A percentile compares a stretch with the other conserved stretches of the same genome.
These are phyloP conservation scores for Colletotrichum acutatum DNA, from an alignment of 2,329 filamentous ascomycete genomes.

Conservation along the genomic window DNA sequence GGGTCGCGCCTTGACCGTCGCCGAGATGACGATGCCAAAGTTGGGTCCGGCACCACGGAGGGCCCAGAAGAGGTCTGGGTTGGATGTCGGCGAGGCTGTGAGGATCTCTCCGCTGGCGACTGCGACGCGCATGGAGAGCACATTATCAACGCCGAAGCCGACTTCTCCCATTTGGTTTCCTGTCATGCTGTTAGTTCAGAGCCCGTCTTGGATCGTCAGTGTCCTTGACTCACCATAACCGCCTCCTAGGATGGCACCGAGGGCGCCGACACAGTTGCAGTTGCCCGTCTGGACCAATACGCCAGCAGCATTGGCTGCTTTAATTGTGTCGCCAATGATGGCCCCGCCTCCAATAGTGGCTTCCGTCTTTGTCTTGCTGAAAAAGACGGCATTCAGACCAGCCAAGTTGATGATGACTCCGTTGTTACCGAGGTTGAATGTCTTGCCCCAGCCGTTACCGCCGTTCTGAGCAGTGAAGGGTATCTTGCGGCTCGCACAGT, in stretches of 20 bases:
- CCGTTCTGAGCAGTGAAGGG: constrained; percentile 34
- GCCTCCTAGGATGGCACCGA: constrained; percentile 37
- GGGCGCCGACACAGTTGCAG: constrained; percentile 42
- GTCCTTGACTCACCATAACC: constrained; percentile 21
- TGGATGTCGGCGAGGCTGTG: constrained; percentile 39
- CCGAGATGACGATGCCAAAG: constrained; percentile 59
- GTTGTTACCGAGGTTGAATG: constrained; percentile 27
- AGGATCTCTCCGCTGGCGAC: constrained; percentile 40
- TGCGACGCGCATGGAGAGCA: constrained; percentile 45
- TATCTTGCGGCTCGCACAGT: constrained; percentile 17
- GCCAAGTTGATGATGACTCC: constrained; percentile 41
- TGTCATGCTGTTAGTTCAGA: background rate
- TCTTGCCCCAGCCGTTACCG: constrained; percentile 36
- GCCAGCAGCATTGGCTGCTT: constrained; percentile 25
- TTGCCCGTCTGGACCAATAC: constrained; percentile 37
- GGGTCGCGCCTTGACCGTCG: constrained; percentile 53
- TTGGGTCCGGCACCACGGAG: constrained; percentile 62
- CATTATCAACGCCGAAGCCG: constrained; percentile 44
- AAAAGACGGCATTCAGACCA: constrained; percentile 36
- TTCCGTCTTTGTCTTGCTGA: constrained; percentile 33
- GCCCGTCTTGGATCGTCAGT: too few species aligned
- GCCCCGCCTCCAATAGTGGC: constrained; percentile 36
- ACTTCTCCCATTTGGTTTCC: constrained; percentile 32
- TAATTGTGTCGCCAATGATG: constrained; percentile 25
- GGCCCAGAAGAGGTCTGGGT: constrained; percentile 59